phyloP scores from a whole-genome alignment of 164 flowering plant species.

The Stephania yunnanensis region DNA sequence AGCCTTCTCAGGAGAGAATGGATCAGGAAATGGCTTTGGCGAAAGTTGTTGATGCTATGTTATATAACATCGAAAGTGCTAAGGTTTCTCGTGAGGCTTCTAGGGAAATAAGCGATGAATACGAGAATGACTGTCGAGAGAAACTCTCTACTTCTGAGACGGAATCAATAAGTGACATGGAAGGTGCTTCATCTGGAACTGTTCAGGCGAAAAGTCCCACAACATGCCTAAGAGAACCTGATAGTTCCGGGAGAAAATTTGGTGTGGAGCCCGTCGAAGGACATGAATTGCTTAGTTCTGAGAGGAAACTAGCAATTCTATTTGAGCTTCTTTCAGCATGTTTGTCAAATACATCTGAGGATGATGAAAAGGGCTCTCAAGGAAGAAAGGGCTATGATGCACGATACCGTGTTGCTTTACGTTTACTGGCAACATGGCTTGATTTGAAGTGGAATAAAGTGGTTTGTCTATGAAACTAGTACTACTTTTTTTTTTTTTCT shows the following conservation, averaged over 20 bases:
- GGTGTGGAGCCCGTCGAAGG: conserved; percentile 50
- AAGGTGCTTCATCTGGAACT: conserved; percentile 17
- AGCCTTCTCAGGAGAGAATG: conserved; percentile 37
- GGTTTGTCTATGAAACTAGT: conserved; percentile 45
- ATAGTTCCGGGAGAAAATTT: conserved; percentile 21
- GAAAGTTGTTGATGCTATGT: conserved; percentile 68
- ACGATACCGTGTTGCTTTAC: conserved; percentile 84
- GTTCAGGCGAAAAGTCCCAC: conserved; percentile 14
- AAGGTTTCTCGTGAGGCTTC: conserved; percentile 34
- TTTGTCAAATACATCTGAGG: conserved; percentile 52
- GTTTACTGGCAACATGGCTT: conserved; percentile 85
- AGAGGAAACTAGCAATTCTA: conserved; percentile 66
- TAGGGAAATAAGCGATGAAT: conserved; percentile 49
- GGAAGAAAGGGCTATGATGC: conserved; percentile 89
- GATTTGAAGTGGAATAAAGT: conserved; percentile 79
- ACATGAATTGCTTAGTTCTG: conserved; percentile 39
- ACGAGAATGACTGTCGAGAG: conserved; percentile 57
- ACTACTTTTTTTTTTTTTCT: neutral
- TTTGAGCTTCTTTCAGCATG: conserved; percentile 94
- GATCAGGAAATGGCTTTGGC: conserved; percentile 64
- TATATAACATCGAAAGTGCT: conserved; percentile 38
- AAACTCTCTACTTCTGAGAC: conserved; percentile 31
- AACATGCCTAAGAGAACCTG: conserved; percentile 12
- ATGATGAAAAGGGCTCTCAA: conserved; percentile 38
- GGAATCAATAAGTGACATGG: conserved; percentile 28